Base-by-base conservation (phyloP, 23 red algal genomes). In the Gracilaria domingensis region DNA sequence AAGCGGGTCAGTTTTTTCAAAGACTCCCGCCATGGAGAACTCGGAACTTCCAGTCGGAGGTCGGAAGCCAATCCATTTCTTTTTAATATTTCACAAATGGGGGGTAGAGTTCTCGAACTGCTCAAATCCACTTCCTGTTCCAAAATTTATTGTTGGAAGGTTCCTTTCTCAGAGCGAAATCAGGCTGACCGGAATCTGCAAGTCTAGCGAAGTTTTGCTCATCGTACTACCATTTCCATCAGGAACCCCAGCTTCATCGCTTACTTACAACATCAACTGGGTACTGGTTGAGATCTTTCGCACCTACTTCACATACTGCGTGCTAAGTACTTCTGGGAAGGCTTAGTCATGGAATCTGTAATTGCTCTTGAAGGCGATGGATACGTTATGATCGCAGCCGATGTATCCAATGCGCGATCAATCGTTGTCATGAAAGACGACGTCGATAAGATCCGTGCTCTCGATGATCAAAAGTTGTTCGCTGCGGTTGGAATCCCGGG, bases 341-440 rank as follows among this genome's bases (percentile, higher is more conserved):
- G 72, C 71, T 80, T 77, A 34, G 32, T n/a, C 18, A 95, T 98
- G 93, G 97, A 98, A 55, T 95, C 97, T 23, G 70, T 95, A 0
- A 96, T 98, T 57, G 93, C 93, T 48, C 49, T 98, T 35, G 66
- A 80, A 61, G 97, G 97, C n/a, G 74, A 75, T 67, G 97, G 89
- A 47, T 98, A 87, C 73, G 93, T 98, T 14, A 83, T 98, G 39
- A 92, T 90, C 29, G 97, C 93, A 23, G 94, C 97, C 0, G 97
- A 98, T 88, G 89, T 95, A 58, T 76, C 97, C 6, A 81, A 55
- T 30, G 93, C 97, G 12, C 90, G 97, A 55, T 95, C 93, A 24
- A 88, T 98, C 50, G 92, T 98, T 23, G 93, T 98, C 23, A 98
- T 98, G 97, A 98, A 98, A 88, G 93, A 95, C 9, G 93, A 96